Evolutionary conservation across 257 asterid species (phyloP).

Genomic region (Parsonsia alboflavescens): DNA sequence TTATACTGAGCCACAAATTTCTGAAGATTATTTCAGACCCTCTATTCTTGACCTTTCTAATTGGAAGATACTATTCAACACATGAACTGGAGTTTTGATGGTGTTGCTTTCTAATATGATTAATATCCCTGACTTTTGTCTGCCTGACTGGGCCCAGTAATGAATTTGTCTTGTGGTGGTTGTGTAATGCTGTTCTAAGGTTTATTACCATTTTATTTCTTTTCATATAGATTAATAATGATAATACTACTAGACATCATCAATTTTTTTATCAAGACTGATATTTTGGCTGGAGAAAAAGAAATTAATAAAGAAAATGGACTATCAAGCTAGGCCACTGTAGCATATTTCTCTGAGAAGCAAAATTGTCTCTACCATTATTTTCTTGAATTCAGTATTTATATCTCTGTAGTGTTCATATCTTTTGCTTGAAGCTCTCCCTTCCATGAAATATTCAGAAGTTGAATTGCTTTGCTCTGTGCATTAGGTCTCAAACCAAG

Average conservation of each 20-base stretch:
- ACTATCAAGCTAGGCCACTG: not conserved
- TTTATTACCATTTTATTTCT: constrained; percentile 4
- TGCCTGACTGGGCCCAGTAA: constrained; percentile 16
- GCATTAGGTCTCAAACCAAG: constrained; percentile 40
- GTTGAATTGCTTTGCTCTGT: not conserved
- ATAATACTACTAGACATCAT: not conserved
- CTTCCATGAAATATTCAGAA: not conserved
- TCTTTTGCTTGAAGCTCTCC: not conserved
- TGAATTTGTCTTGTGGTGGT: constrained; percentile 18
- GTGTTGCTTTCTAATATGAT: constrained; percentile 5
- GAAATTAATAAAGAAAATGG: not conserved
- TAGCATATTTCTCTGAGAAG: not conserved
- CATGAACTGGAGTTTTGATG: constrained; percentile 16
- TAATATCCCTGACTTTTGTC: constrained; percentile 5
- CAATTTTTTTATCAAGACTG: not conserved
- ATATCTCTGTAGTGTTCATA: constrained; percentile 3
- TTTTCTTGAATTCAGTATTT: constrained; percentile 3
- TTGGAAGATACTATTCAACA: constrained; percentile 14
- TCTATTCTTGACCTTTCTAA: constrained; percentile 12
- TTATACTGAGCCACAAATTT: constrained; percentile 8
- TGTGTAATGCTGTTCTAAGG: constrained; percentile 12
- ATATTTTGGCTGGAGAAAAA: not conserved
- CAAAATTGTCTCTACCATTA: constrained; percentile 1
- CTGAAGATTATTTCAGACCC: constrained; percentile 1
- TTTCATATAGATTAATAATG: not conserved